These are phyloP conservation scores for Penicillium oxalicum DNA, from an alignment of 2,329 filamentous ascomycete genomes.

Conservation along the genomic window DNA sequence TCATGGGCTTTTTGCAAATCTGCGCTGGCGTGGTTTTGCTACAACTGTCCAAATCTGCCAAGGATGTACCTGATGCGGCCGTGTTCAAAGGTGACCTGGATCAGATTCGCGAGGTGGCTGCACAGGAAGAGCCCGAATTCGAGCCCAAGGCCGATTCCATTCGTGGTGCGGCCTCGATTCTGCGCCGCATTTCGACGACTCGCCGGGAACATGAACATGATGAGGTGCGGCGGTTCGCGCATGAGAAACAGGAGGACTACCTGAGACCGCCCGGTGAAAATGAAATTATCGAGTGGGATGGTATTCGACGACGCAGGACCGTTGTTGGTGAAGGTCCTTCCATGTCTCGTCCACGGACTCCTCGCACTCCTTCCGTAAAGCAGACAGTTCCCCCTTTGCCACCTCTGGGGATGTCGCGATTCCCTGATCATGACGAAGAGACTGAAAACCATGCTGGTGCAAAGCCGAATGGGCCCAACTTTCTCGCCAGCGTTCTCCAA, in stretches of 20 bases:
- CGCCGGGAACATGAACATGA: constrained; percentile 72
- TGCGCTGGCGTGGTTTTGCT: constrained; percentile 87
- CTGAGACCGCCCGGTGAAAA: constrained; percentile 74
- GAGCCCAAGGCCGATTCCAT: constrained; percentile 97
- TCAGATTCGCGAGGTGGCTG: constrained; percentile 89
- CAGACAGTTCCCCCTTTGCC: constrained; percentile 70
- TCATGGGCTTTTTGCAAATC: constrained; percentile 89
- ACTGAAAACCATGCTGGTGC: constrained; percentile 28
- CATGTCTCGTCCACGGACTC: constrained; percentile 38
- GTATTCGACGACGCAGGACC: constrained; percentile 67
- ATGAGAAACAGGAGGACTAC: constrained; percentile 66
- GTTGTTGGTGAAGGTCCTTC: constrained; percentile 43
- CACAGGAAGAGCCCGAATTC: constrained; percentile 91
- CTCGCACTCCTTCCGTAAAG: constrained; percentile 35
- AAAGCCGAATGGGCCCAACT: constrained; percentile 28
- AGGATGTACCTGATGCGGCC: constrained; percentile 89
- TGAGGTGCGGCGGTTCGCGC: constrained; percentile 70
- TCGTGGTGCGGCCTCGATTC: constrained; percentile 79
- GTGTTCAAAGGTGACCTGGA: constrained; percentile 90
- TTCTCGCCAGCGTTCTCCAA: constrained; percentile 35
- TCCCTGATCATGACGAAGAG: constrained; percentile 62
- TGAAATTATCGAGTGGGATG: constrained; percentile 85
- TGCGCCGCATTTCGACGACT: constrained; percentile 71
- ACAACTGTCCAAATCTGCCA: constrained; percentile 96
- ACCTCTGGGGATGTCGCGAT: constrained; percentile 79